A percentile compares a stretch with the other conserved stretches of the same genome.
Evolutionary conservation across 768 basidiomycete genomes (phyloP).

Genomic region (Neoboletus subvelutipes): DNA sequence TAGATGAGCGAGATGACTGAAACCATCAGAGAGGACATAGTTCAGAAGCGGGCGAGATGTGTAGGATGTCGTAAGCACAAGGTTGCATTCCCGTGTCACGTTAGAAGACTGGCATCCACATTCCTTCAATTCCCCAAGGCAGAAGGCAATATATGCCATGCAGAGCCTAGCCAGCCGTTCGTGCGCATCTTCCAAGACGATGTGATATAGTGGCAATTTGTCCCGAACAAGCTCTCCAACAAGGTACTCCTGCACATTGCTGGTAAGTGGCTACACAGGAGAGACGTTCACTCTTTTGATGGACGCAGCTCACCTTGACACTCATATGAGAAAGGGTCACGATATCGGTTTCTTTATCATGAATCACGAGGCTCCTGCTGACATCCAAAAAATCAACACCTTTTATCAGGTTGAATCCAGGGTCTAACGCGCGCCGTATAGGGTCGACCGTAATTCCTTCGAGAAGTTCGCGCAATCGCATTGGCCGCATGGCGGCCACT

Average conservation of each 20-base stretch:
- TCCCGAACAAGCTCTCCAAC: not conserved
- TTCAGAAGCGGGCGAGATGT: not conserved
- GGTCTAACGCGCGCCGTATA: conserved; percentile 1
- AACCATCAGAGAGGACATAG: conserved; percentile 13
- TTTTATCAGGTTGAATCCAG: not conserved
- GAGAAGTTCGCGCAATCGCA: conserved; percentile 9
- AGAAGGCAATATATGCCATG: conserved; percentile 7
- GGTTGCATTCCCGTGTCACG: not conserved
- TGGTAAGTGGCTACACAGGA: not conserved
- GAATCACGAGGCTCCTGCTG: conserved; percentile 7
- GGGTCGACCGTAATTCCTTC: conserved; percentile 10
- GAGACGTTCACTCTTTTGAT: no score
- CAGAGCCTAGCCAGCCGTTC: conserved; percentile 6
- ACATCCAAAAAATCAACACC: not conserved
- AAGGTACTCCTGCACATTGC: conserved; percentile 12
- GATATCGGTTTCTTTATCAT: conserved; percentile 10
- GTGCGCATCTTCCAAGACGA: conserved; percentile 10
- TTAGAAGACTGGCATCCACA: not conserved
- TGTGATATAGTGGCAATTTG: conserved; percentile 2
- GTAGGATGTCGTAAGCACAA: not conserved
- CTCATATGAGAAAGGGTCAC: conserved; percentile 17
- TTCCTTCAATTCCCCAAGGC: conserved; percentile 7
- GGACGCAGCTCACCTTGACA: conserved; percentile 9
- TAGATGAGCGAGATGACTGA: conserved; percentile 7
- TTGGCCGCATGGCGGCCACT: no score